These are phyloP conservation scores for Cytospora chrysosperma DNA, from an alignment of 2,329 filamentous ascomycete species.

Conservation along the genomic window DNA sequence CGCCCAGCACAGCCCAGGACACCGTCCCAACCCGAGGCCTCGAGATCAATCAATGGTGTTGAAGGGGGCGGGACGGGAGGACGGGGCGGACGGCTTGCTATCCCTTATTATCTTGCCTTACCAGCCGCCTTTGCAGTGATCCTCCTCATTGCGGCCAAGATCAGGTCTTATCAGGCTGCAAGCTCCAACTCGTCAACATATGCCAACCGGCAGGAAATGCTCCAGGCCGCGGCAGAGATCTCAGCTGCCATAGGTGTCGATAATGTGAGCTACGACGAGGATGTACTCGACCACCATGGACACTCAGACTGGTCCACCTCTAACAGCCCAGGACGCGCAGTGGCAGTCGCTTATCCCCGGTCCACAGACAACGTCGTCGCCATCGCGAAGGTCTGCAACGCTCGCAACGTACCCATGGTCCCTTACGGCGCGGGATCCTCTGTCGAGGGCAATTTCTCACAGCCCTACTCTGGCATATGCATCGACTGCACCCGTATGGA, in stretches of 20 bases:
- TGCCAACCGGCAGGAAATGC: conserved; percentile 5
- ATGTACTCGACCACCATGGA: conserved; percentile 63
- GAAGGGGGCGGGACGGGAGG: not conserved
- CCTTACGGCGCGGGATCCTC: conserved; percentile 71
- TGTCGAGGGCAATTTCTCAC: conserved; percentile 69
- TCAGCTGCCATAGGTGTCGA: conserved; percentile 54
- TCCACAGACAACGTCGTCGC: conserved; percentile 63
- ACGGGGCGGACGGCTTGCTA: not conserved
- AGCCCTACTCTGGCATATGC: conserved; percentile 65
- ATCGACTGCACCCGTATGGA: conserved; percentile 71
- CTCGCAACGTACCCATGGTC: conserved; percentile 69
- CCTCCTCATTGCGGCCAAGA: not conserved
- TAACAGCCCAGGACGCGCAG: conserved; percentile 62
- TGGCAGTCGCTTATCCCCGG: conserved; percentile 64
- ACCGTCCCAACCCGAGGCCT: not conserved
- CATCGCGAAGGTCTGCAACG: conserved; percentile 62
- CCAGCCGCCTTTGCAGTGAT: conserved; percentile 4
- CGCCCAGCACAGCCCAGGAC: not conserved
- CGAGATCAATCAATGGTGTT: not conserved
- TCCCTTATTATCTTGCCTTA: conserved; percentile 6
- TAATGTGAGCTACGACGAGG: conserved; percentile 61
- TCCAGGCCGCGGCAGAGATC: conserved; percentile 57
- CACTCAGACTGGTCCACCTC: conserved; percentile 71
- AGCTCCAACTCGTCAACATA: not conserved
- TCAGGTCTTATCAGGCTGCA: not conserved